Base-by-base conservation (phyloP, 2,329 filamentous ascomycete species). In the Diplodia corticola region DNA sequence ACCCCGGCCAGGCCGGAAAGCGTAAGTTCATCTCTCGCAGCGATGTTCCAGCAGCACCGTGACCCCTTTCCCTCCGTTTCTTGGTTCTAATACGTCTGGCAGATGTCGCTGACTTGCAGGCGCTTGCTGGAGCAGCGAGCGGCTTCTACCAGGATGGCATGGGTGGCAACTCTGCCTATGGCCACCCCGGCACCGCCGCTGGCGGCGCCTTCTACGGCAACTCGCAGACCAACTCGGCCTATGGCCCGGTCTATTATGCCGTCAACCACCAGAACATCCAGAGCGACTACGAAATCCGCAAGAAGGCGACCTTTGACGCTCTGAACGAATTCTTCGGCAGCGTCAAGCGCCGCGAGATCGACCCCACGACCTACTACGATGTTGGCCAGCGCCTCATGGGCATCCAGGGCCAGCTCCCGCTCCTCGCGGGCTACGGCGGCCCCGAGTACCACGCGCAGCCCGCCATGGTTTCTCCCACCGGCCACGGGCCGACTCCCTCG, bases 301-400 rank as follows among this genome's bases (percentile, higher is more conserved):
- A 94, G 81, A 81, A 80, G 69, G 88, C 88, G n/a, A 35, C 55
- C 10, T 91, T 90, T 71, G 93, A 97, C 74, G 91, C 91, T 67
- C 83, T 97, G 67, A 94, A 96, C 75, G 92, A 97, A 76, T 97
- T 98, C 81, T 96, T 98, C 71, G 92, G 91, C 71, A 92, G 91
- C 76, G 89, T 93, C 71, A 98, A 97, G 84, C 91, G 93, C 73
- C 91, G 93, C 74, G 89, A 93, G 72, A 91, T 98, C 71, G 92
- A 98, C 76, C 91, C 93, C 3, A 85, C 85, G 64, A 95, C 91
- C n/a, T 98, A 97, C 79, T 86, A 90, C 66, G 91, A 96, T 75
- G 93, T 99, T 70, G 93, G 93, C 71, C 92, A 95, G 76, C 90
- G 93, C 69, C 85, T 99, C 67, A 86, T 94, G 76, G 90, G 91